phyloP scores from a whole-genome alignment of 1,139 yeast species.

The Geotrichum aggregatum region DNA sequence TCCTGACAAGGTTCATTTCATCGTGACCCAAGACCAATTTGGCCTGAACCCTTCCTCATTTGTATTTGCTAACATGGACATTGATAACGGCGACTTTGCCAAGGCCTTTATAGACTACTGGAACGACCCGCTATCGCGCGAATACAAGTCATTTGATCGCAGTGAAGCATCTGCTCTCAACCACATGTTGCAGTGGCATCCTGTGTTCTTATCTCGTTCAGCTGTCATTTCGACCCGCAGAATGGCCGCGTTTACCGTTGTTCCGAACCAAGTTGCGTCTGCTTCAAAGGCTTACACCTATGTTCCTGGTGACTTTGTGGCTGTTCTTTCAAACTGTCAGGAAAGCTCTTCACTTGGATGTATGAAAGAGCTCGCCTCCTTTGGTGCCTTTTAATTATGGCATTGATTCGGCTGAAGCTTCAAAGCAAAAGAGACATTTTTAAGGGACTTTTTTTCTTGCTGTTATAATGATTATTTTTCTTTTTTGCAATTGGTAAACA shows the following conservation, averaged over 20 bases:
- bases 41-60: constrained; percentile 67
- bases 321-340: neutral
- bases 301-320: constrained; percentile 1
- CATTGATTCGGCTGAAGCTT: too few species aligned
- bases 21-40: constrained; percentile 61
- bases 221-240: constrained; percentile 63
- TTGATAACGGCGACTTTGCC: constrained; percentile 40
- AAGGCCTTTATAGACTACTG: constrained; percentile 69
- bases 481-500: too few species aligned
- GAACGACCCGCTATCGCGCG: constrained; percentile 65
- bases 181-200: constrained; percentile 93
- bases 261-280: neutral
- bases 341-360: neutral
- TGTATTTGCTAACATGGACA: constrained; percentile 59
- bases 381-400: neutral
- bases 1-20: constrained; percentile 51
- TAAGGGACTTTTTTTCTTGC: too few species aligned
- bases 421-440: neutral
- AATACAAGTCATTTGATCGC: constrained; percentile 55
- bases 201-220: constrained; percentile 64
- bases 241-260: constrained; percentile 43
- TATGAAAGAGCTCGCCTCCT: constrained; percentile 1
- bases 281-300: neutral
- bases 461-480: too few species aligned
- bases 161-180: constrained; percentile 62